Conservation (phyloP, 2,329 filamentous ascomycete species). For the Emmonsiellopsis sp. region DNA sequence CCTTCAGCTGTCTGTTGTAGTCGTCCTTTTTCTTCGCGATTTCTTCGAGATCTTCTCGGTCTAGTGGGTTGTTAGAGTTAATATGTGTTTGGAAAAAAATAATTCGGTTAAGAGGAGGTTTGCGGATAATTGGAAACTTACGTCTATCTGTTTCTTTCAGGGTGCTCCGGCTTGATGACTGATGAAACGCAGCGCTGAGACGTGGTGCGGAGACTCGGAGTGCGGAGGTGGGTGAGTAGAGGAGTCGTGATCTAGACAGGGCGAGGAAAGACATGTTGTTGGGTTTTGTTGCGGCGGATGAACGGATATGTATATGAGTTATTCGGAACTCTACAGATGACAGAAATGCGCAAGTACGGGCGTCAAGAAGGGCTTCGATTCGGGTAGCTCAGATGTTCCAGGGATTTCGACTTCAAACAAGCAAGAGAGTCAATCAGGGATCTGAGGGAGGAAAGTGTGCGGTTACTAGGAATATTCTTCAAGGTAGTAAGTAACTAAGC, state of each 20-base stretch:
- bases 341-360: no score
- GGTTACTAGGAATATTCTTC: no score
- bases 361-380: no score
- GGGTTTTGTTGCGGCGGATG: not conserved
- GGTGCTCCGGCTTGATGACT: conserved; percentile 16
- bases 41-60: conserved; percentile 22
- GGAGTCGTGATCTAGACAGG: conserved; percentile 14
- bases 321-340: no score
- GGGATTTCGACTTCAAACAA: no score
- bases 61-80: not conserved
- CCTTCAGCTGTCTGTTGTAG: conserved; percentile 39
- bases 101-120: not conserved
- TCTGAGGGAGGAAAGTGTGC: no score
- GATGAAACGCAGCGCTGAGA: conserved; percentile 17
- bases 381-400: no score
- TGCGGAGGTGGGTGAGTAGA: conserved; percentile 12
- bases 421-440: no score
- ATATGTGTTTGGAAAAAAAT: not conserved
- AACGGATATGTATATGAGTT: not conserved
- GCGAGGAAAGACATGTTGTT: conserved; percentile 29
- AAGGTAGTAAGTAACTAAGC: no score
- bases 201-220: not conserved
- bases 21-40: conserved; percentile 55
- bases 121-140: conserved; percentile 11
- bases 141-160: conserved; percentile 30